A percentile compares a stretch with the other conserved stretches of the same genome.
phyloP scores from a whole-genome alignment of 306 rosid genomes.

The Quercus variabilis region DNA sequence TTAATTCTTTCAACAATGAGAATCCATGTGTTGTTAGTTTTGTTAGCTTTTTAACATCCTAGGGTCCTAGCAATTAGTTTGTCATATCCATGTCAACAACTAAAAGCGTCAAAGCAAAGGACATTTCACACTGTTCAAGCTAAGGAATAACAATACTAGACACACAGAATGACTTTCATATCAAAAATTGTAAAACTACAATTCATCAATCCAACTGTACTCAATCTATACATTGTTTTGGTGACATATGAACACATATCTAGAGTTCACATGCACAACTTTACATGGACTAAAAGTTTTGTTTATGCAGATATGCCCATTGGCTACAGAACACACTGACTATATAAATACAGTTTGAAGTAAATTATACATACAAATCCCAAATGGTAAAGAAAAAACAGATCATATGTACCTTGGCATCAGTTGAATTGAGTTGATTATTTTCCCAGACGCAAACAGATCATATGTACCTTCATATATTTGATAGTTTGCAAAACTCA shows the following conservation, averaged over 20 bases:
- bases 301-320: background rate
- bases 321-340: background rate
- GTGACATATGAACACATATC: background rate
- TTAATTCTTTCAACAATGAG: too few species aligned
- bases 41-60: background rate
- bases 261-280: background rate
- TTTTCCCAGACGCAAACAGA: slow-evolving; percentile 61
- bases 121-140: background rate
- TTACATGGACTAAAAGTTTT: background rate
- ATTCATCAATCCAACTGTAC: background rate
- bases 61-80: background rate
- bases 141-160: too few species aligned
- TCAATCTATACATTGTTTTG: background rate
- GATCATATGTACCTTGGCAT: slow-evolving; percentile 87
- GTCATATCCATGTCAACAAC: background rate
- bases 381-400: slow-evolving; percentile 11
- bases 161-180: too few species aligned
- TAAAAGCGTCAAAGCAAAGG: background rate
- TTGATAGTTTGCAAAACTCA: too few species aligned
- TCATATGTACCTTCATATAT: too few species aligned
- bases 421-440: slow-evolving; percentile 96
- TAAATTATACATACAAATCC: background rate
- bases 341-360: background rate
- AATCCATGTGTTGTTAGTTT: too few species aligned
- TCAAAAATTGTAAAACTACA: too few species aligned